These are phyloP conservation scores for Cladosporium sp. DNA, from an alignment of 2,329 filamentous ascomycete genomes.

Conservation along the genomic window DNA sequence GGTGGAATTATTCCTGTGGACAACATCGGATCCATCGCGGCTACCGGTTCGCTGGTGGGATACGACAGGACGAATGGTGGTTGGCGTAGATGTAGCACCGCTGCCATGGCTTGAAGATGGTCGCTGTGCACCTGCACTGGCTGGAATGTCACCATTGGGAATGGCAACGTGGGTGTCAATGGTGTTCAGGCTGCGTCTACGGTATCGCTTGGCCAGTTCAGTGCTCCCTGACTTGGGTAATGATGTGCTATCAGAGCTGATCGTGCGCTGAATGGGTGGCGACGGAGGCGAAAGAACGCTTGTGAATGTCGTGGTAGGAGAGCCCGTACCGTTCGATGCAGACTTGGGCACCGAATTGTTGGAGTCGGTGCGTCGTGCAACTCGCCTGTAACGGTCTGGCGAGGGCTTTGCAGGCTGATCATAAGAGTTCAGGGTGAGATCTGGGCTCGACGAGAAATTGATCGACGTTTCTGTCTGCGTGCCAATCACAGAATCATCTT, in stretches of 20 bases:
- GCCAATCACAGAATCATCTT: constrained; percentile 32
- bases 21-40: constrained; percentile 22
- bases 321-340: constrained; percentile 34
- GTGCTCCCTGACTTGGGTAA: constrained; percentile 53
- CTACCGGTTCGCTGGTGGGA: constrained; percentile 33
- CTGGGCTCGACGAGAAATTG: constrained; percentile 50
- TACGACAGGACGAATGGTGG: constrained; percentile 31
- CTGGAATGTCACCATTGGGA: constrained; percentile 8
- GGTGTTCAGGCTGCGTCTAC: constrained; percentile 77
- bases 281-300: constrained; percentile 46
- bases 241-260: constrained; percentile 67
- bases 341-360: constrained; percentile 33
- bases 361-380: constrained; percentile 44
- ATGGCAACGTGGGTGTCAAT: constrained; percentile 36
- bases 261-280: constrained; percentile 23
- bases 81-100: constrained; percentile 25
- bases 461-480: constrained; percentile 35
- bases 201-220: constrained; percentile 70
- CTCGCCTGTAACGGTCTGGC: constrained; percentile 78
- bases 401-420: constrained; percentile 62
- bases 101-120: constrained; percentile 24
- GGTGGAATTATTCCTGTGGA: constrained; percentile 14
- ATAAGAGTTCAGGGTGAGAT: constrained; percentile 52
- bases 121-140: constrained; percentile 19
- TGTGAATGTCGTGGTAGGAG: constrained; percentile 52